phyloP scores from a whole-genome alignment of 768 basidiomycete genomes.

The Psilocybe subaeruginosa region DNA sequence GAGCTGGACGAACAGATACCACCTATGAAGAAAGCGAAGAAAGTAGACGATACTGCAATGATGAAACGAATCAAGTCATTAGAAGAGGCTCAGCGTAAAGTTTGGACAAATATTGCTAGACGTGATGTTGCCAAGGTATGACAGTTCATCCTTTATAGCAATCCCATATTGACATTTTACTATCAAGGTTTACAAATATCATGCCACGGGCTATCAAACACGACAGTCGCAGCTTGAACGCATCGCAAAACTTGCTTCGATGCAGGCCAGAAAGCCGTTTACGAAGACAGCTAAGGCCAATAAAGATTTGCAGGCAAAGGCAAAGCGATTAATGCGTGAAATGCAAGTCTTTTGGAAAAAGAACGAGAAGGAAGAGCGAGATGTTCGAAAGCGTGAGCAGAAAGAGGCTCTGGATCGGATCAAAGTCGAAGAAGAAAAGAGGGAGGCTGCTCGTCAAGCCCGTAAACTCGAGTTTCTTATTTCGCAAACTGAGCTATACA shows the following conservation, averaged over 20 bases:
- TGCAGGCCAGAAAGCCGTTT: constrained; percentile 79
- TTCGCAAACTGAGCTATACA: constrained; percentile 97
- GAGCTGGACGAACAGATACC: constrained; percentile 74
- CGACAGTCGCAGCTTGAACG: constrained; percentile 75
- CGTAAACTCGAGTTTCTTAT: constrained; percentile 98
- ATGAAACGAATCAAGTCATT: constrained; percentile 74
- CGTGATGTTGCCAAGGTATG: constrained; percentile 82
- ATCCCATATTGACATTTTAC: constrained; percentile 9
- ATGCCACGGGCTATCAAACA: constrained; percentile 65
- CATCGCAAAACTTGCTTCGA: constrained; percentile 70
- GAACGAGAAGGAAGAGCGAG: constrained; percentile 96
- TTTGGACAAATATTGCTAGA: constrained; percentile 88
- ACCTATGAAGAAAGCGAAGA: constrained; percentile 75
- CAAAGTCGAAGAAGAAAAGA: constrained; percentile 88
- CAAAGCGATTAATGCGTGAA: constrained; percentile 89
- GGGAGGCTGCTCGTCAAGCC: constrained; percentile 92
- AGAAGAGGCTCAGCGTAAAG: constrained; percentile 85
- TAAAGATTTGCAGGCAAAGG: constrained; percentile 85
- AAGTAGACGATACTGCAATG: constrained; percentile 72
- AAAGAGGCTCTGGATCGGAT: constrained; percentile 90
- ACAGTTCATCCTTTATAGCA: not conserved
- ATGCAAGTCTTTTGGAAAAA: constrained; percentile 98
- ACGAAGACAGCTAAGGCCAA: constrained; percentile 73
- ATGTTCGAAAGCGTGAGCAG: constrained; percentile 90
- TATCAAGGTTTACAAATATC: constrained; percentile 78